Evolutionary conservation across 495 filamentous ascomycete genomes (phyloP), one percentile per base, ranked within the genome.

Genomic region (Neurospora terricola): DNA sequence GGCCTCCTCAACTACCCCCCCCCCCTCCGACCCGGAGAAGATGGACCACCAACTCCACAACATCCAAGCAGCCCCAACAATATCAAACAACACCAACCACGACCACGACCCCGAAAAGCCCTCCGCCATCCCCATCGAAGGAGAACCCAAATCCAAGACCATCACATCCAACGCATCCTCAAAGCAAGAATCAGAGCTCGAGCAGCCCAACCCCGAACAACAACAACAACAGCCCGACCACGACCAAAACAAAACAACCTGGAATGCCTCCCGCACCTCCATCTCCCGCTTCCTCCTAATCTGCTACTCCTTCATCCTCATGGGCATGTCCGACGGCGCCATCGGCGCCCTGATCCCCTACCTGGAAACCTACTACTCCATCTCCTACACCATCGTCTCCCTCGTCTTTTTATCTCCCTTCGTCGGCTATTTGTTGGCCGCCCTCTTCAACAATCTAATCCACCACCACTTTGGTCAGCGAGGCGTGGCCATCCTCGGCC

Each of bases 321-420:
- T 96, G 88, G 94, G 94, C 8, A 86, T 88, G 77, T 96, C 93
- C 79, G 94, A 97, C 83, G 91, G 90, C 23, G 91, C 91, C 2
- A 91, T 91, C 75, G 93, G 93, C 59, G 92, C 48, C 38, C 73
- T 54, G 21, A 37, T 68, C 43, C 54, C 43, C 34, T 71, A 89
- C 84, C 81, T 87, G 27, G 91, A 94, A 81, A 80, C 78, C 4
- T 84, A 91, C 77, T 96, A 96, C 79, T 72, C 82, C 71, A 90
- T 97, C 48, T 87, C 86, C 69, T 96, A 96, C 78, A 88, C 92
- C 12, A 77, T 94, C 48, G 88, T 96, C 37, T 94, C 93, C 0
- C 79, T 94, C 0, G 88, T 97, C 72, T 97, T 96, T 82, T 87
- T 97, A 3, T 83, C 91, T 30, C 93, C 93, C 73, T 94, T 94